Evolutionary conservation across 768 basidiomycete species (phyloP), one percentile per base, ranked within the genome.

Genomic region (Lentinula raphanica): DNA sequence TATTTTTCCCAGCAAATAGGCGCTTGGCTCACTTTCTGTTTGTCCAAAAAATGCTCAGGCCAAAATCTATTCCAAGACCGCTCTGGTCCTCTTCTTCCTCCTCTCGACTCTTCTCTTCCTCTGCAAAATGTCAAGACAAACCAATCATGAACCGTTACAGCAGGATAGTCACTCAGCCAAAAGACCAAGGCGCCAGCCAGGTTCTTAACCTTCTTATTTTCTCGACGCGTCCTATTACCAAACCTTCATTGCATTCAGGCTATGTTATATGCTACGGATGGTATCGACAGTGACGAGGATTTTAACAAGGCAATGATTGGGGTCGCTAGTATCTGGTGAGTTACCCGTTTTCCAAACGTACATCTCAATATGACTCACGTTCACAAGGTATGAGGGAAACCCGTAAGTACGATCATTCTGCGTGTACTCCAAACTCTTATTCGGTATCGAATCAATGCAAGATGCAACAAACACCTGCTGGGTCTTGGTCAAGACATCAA

Each of bases 251-350:
- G 28, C 55, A n/a, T 39, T 7, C 42, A 96, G 92, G 97, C 97
- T 32, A 98, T 99, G 97, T 77, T 99, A 49, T 99, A 94, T 73
- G 97, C 94, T n/a, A 99, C 97, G 1, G 97, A 98, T 35, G 95
- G 92, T 29, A 82, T 99, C 60, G 75, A 80, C 25, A 74, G 65
- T 15, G 90, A 96, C 62, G 81, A 78, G 2, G 97, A 99, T 76
- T 90, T 99, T 61, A 77, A 91, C 67, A 98, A 96, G 70, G 86
- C 95, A 45, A 98, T 98, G 95, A 91, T 99, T 57, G 97, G 97
- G 50, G 86, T 99, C 27, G 97, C 87, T 9, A 96, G 94, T 64
- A 90, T 99, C 35, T 99, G 97, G 97, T 94, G 68, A 70, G 87
- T 75, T 40, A n/a, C n/a, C 40, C 39, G 49, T 12, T 62, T 36